These are phyloP conservation scores for Epichloe festucae DNA, from an alignment of 2,329 filamentous ascomycete genomes.

Conservation along the genomic window DNA sequence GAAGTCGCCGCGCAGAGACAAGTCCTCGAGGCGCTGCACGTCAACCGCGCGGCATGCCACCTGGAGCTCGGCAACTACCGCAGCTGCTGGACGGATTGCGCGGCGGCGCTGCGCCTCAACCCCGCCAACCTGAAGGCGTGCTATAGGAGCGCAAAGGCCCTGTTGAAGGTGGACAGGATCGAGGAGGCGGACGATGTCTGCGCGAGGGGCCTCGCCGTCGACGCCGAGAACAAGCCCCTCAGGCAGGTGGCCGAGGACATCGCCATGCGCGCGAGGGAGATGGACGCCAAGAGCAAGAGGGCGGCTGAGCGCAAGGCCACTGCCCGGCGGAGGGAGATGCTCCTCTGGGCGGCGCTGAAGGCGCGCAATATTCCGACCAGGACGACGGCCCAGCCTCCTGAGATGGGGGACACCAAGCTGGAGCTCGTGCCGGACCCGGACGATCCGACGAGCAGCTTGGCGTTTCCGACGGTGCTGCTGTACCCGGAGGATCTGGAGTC, in stretches of 20 bases:
- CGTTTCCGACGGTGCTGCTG: conserved; percentile 68
- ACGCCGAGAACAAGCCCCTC: conserved; percentile 56
- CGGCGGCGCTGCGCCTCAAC: conserved; percentile 65
- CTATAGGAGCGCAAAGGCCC: conserved; percentile 70
- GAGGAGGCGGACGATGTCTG: conserved; percentile 72
- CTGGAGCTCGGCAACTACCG: conserved; percentile 82
- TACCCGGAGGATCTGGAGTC: conserved; percentile 74
- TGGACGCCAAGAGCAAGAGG: conserved; percentile 41
- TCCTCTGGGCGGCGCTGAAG: conserved; percentile 52
- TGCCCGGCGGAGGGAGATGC: conserved; percentile 40
- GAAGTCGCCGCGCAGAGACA: conserved; percentile 41
- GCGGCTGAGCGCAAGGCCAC: conserved; percentile 43
- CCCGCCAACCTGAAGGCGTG: conserved; percentile 75
- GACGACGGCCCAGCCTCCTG: conserved; percentile 57
- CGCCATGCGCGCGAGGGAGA: conserved; percentile 37
- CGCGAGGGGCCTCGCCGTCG: conserved; percentile 58
- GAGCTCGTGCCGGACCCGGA: conserved; percentile 58
- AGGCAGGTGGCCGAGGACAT: conserved; percentile 50
- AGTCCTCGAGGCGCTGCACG: conserved; percentile 63
- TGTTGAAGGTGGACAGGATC: conserved; percentile 67
- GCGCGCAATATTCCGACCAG: conserved; percentile 59
- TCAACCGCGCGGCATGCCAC: conserved; percentile 84
- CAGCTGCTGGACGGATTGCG: conserved; percentile 74
- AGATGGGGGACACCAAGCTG: conserved; percentile 74
- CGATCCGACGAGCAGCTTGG: conserved; percentile 57